Conservation (phyloP, 2,329 filamentous ascomycete species). For the Sporothrix luriei region DNA sequence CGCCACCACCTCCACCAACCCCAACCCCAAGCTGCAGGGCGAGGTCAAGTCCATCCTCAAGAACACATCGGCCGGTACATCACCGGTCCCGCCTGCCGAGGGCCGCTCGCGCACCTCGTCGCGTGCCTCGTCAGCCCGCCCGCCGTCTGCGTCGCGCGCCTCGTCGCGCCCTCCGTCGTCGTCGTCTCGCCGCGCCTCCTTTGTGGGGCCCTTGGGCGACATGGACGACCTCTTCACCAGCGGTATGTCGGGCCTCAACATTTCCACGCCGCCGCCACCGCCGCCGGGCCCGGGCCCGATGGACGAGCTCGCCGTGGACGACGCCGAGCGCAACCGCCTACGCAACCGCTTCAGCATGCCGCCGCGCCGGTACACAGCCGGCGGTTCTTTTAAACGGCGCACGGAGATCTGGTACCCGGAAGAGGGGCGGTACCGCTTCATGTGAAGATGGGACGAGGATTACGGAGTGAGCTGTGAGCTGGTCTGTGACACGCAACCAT, state of each 20-base stretch:
- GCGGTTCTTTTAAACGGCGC: slow-evolving; percentile 35
- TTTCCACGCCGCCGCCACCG: slow-evolving; percentile 17
- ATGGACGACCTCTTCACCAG: slow-evolving; percentile 26
- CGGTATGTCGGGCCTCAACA: slow-evolving; percentile 31
- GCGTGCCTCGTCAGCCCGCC: slow-evolving; percentile 10
- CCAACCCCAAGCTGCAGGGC: slow-evolving; percentile 30
- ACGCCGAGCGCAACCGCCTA: slow-evolving; percentile 36
- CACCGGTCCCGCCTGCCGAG: slow-evolving; percentile 22
- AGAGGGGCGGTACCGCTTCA: slow-evolving; percentile 33
- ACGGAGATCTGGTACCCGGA: slow-evolving; percentile 39
- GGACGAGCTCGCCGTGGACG: not conserved
- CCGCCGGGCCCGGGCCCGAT: slow-evolving; percentile 30
- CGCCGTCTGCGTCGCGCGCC: slow-evolving; percentile 17
- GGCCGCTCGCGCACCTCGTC: slow-evolving; percentile 10
- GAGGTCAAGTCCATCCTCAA: slow-evolving; percentile 43
- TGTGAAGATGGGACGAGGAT: slow-evolving; percentile 28
- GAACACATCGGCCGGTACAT: slow-evolving; percentile 32
- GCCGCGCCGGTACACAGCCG: slow-evolving; percentile 34
- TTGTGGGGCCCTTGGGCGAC: not conserved
- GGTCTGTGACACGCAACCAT: not conserved
- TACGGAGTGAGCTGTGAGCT: too few species aligned
- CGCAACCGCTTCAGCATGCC: slow-evolving; percentile 38
- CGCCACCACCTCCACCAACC: slow-evolving; percentile 22
- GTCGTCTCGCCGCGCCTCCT: slow-evolving; percentile 28
- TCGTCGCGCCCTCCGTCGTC: slow-evolving; percentile 23